Evolutionary conservation across 306 rosid species (phyloP).

Genomic region (Trifolium dubium): DNA sequence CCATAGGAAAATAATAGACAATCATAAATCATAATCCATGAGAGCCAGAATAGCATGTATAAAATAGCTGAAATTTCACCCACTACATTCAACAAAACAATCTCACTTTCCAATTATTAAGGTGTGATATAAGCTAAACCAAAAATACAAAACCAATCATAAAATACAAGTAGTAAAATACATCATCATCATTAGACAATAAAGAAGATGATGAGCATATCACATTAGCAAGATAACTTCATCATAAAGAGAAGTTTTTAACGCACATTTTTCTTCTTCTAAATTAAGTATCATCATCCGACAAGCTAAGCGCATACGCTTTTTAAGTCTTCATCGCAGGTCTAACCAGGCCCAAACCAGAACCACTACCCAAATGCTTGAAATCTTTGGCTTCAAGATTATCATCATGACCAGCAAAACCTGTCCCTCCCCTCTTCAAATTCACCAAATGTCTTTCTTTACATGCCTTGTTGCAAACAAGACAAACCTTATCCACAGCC

Average conservation of each 20-base stretch:
- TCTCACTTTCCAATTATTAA: slow-evolving; percentile 10
- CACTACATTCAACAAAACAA: slow-evolving; percentile 4
- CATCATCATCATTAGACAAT: not conserved
- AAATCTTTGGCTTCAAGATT: slow-evolving; percentile 90
- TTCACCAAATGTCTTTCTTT: slow-evolving; percentile 82
- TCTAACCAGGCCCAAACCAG: slow-evolving; percentile 92
- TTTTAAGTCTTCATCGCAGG: slow-evolving; percentile 82
- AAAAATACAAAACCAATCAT: not conserved
- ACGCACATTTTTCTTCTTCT: slow-evolving; percentile 30
- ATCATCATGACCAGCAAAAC: slow-evolving; percentile 86
- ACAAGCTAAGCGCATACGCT: not conserved
- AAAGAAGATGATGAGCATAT: slow-evolving; percentile 16
- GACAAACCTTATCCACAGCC: slow-evolving; percentile 90
- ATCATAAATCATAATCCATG: not conserved
- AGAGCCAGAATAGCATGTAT: not conserved
- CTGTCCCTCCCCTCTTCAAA: slow-evolving; percentile 89
- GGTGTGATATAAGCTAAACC: slow-evolving; percentile 2
- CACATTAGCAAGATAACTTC: slow-evolving; percentile 22
- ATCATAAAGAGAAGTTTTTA: slow-evolving; percentile 14
- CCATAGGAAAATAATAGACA: not conserved
- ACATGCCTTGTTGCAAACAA: slow-evolving; percentile 84
- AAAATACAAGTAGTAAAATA: slow-evolving; percentile 11
- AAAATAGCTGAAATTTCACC: not conserved
- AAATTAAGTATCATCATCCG: slow-evolving; percentile 2
- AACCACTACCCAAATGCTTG: slow-evolving; percentile 97